A percentile compares a stretch with the other conserved stretches of the same genome.
Conservation (phyloP, 1,139 yeast species). For the Hyphopichia wangnamkhiaoensis region DNA sequence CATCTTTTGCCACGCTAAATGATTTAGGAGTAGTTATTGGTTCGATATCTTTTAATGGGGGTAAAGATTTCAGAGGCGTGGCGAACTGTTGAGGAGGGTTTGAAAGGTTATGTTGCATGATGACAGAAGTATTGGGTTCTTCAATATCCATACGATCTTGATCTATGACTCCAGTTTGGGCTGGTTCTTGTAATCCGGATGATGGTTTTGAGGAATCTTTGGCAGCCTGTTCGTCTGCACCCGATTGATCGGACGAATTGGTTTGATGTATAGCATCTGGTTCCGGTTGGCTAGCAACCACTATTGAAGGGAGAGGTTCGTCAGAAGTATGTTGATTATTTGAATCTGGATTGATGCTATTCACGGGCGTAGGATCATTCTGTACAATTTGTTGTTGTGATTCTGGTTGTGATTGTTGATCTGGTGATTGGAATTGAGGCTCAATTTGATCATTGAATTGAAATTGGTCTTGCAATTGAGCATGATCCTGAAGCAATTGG, state of each 20-base stretch:
- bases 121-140: slow-evolving; percentile 16
- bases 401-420: not conserved
- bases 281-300: not conserved
- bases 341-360: too few species aligned
- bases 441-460: not conserved
- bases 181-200: slow-evolving; percentile 9
- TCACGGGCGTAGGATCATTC: too few species aligned
- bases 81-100: slow-evolving; percentile 25
- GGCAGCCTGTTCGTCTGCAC: too few species aligned
- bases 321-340: too few species aligned
- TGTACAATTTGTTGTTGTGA: not conserved
- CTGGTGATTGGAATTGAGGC: not conserved
- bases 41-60: slow-evolving; percentile 48
- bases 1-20: slow-evolving; percentile 43
- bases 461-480: not conserved
- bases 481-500: not conserved
- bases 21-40: slow-evolving; percentile 44
- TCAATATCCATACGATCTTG: slow-evolving; percentile 4
- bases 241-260: too few species aligned
- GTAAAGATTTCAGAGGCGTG: slow-evolving; percentile 47
- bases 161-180: slow-evolving; percentile 1
- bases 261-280: not conserved
- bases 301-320: too few species aligned
- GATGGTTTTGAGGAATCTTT: too few species aligned
- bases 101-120: slow-evolving; percentile 7